phyloP scores from a whole-genome alignment of 768 basidiomycete species.

The Tulasnella sp. region DNA sequence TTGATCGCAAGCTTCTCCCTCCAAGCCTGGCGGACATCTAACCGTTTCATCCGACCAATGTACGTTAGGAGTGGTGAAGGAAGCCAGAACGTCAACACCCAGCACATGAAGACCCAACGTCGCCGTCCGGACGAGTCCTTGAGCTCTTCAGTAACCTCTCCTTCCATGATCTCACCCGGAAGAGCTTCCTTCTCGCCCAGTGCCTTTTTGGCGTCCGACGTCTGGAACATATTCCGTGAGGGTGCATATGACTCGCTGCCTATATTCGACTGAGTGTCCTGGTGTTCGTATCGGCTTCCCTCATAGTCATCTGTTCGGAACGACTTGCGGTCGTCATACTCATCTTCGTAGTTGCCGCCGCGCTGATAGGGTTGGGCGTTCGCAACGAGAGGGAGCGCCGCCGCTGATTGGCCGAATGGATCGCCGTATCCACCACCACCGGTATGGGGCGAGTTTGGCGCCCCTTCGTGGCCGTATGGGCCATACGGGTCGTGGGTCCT shows the following conservation, averaged over 20 bases:
- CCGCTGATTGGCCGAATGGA: conserved; percentile 47
- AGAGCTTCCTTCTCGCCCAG: conserved; percentile 67
- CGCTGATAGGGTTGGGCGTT: conserved; percentile 77
- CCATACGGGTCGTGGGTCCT: conserved; percentile 61
- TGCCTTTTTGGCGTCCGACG: conserved; percentile 56
- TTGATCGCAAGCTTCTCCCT: conserved; percentile 93
- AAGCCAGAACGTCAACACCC: conserved; percentile 87
- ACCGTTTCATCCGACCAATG: conserved; percentile 85
- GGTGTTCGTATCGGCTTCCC: conserved; percentile 64
- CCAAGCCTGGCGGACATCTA: conserved; percentile 94
- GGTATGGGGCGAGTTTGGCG: not conserved
- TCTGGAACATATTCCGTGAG: conserved; percentile 91
- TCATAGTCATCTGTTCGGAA: conserved; percentile 71
- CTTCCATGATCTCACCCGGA: conserved; percentile 75
- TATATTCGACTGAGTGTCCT: conserved; percentile 66
- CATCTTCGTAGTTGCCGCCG: conserved; percentile 51
- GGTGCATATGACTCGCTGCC: conserved; percentile 93
- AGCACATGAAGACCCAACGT: conserved; percentile 79
- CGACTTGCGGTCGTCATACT: conserved; percentile 67
- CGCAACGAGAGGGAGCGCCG: conserved; percentile 72
- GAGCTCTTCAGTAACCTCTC: conserved; percentile 79
- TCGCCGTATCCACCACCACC: conserved; percentile 34
- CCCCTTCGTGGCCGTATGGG: conserved; percentile 39
- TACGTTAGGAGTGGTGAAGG: conserved; percentile 59
- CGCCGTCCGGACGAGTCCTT: conserved; percentile 72